Base-by-base conservation (phyloP, 768 basidiomycete genomes). In the Macrolepiota albuminosa region DNA sequence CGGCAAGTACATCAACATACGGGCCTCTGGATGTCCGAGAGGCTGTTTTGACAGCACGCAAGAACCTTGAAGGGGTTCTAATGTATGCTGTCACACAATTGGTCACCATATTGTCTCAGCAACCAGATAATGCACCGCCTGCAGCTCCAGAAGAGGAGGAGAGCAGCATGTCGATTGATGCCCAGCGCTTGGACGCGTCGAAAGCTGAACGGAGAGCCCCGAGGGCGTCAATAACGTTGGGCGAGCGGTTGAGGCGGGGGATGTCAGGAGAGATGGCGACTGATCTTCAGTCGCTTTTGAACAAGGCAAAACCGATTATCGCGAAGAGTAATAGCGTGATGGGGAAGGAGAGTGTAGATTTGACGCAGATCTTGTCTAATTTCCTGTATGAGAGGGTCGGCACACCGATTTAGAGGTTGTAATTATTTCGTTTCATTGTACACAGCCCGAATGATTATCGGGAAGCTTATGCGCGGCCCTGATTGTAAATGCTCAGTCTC, bases 241-340 rank as follows among this genome's bases (percentile, higher is more conserved):
- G 86, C 59, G 86, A 88, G 61, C 76, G 87, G 39, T 64, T 90
- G 64, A 75, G 90, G 66, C 75, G 90, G 61, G 89, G 89, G 0
- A 86, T 91, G 86, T 87, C 87, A 8, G 88, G 87, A 1, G 91
- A 93, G 73, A 84, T 92, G 81, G 85, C 84, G 43, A 78, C 80
- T 1, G 91, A 93, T 70, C 63, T 93, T 61, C 84, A 87, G 67
- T 75, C 81, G 4, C 69, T 92, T 65, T 58, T 93, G 71, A 82
- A 72, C 60, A 89, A 84, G 65, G 80, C 88, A 14, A 85, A 83
- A 64, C 81, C 85, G 0, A 71, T 90, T 39, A 72, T 93, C 29
- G 78, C 74, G 14, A 88, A 89, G 69, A 84, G 83, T 65, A 76
- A 83, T 60, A 69, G 70, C 18, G 71, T 83, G 46, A 63, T 82